phyloP scores from a whole-genome alignment of 78 protist genomes.

The Dictyostelium firmibasis region DNA sequence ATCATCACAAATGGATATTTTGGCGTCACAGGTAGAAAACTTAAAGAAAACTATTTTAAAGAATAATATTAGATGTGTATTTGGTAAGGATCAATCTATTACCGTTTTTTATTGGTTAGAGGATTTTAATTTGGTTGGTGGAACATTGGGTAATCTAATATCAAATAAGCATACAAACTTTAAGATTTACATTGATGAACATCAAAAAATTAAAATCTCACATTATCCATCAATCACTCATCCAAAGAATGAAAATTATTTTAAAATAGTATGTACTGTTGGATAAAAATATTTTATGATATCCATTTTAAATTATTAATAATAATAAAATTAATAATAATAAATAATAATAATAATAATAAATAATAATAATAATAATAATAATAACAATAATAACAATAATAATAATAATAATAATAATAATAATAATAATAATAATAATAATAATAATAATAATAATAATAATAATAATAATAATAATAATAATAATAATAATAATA shows the following conservation, averaged over 20 bases:
- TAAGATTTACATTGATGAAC: slow-evolving; percentile 18
- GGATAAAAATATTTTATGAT: not conserved
- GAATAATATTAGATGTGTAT: slow-evolving; percentile 37
- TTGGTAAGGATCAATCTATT: slow-evolving; percentile 48
- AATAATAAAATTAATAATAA: too few species aligned
- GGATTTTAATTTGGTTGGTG: slow-evolving; percentile 23
- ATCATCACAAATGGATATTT: slow-evolving; percentile 35
- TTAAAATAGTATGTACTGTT: slow-evolving; percentile 15
- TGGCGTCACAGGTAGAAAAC: slow-evolving; percentile 43
- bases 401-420: too few species aligned
- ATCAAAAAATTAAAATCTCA: slow-evolving; percentile 4
- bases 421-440: too few species aligned
- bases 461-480: too few species aligned
- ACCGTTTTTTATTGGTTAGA: slow-evolving; percentile 72
- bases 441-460: too few species aligned
- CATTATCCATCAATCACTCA: slow-evolving; percentile 39
- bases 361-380: too few species aligned
- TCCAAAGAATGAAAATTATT: slow-evolving; percentile 43
- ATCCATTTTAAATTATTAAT: too few species aligned
- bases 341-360: too few species aligned
- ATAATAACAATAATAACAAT: too few species aligned
- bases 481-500: too few species aligned
- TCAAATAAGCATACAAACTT: slow-evolving; percentile 13
- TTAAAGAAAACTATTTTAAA: slow-evolving; percentile 47
- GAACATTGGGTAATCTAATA: not conserved